Conservation (phyloP, 108 stramenopile species). For the Parietichytrium sp. region DNA sequence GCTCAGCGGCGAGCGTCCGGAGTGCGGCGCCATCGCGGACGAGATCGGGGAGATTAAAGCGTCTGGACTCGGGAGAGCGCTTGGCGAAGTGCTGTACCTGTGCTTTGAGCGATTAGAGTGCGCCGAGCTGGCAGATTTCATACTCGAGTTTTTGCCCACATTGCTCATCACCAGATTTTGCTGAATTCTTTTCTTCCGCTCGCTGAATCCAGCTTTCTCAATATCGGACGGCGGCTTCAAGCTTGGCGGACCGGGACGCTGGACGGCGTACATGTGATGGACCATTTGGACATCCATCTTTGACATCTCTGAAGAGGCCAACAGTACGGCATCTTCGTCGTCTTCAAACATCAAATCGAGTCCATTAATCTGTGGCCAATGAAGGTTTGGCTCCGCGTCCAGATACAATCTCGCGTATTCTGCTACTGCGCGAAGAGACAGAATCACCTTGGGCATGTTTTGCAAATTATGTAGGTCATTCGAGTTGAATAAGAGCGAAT, state of each 20-base stretch:
- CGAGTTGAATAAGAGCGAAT: background rate
- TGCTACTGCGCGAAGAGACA: constrained; percentile 6
- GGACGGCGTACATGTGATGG: constrained; percentile 8
- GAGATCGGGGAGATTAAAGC: too few species aligned
- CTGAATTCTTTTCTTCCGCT: constrained; percentile 15
- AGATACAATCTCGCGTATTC: constrained; percentile 2
- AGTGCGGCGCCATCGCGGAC: too few species aligned
- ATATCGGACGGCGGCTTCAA: background rate
- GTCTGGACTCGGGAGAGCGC: too few species aligned
- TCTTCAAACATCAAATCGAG: background rate
- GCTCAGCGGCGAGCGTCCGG: too few species aligned
- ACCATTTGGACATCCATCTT: background rate
- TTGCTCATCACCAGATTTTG: background rate
- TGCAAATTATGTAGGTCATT: constrained; percentile 22
- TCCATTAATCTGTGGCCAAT: background rate
- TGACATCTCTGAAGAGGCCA: constrained; percentile 12
- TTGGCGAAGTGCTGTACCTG: too few species aligned
- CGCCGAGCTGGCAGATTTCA: too few species aligned
- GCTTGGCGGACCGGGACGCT: background rate
- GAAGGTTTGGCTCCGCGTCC: background rate
- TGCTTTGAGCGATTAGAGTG: too few species aligned
- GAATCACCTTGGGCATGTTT: constrained; percentile 35
- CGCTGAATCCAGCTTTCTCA: background rate
- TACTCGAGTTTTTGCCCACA: too few species aligned
- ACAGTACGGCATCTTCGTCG: constrained; percentile 19